Evolutionary conservation across 805 yeast species (phyloP).

Genomic region (Monosporozyma yasuniensis): DNA sequence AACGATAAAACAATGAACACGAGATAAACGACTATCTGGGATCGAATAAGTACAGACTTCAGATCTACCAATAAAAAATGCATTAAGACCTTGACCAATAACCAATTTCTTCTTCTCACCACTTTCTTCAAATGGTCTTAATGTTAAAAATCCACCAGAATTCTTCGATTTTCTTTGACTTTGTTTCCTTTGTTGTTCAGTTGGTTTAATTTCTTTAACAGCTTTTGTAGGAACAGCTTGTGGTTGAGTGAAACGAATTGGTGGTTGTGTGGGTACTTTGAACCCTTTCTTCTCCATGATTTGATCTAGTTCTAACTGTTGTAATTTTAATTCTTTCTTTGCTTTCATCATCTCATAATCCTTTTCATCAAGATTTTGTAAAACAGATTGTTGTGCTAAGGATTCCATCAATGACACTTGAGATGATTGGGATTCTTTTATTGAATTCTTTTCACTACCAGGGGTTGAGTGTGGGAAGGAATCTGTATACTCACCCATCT

Average conservation of each 20-base stretch:
- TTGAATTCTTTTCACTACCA: not conserved
- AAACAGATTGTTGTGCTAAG: slow-evolving; percentile 52
- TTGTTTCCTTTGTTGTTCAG: not conserved
- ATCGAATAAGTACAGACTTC: slow-evolving; percentile 52
- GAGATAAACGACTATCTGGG: slow-evolving; percentile 70
- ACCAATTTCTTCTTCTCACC: slow-evolving; percentile 39
- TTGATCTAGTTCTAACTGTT: slow-evolving; percentile 11
- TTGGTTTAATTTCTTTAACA: slow-evolving; percentile 3
- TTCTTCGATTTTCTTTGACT: slow-evolving; percentile 9
- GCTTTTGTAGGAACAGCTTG: not conserved
- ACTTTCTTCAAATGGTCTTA: slow-evolving; percentile 44
- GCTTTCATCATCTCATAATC: slow-evolving; percentile 24
- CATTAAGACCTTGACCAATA: slow-evolving; percentile 59
- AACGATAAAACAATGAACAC: slow-evolving; percentile 65
- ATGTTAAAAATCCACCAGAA: slow-evolving; percentile 51
- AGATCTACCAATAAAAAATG: slow-evolving; percentile 67
- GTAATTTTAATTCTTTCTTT: slow-evolving; percentile 2
- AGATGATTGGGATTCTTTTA: slow-evolving; percentile 1
- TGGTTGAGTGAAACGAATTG: slow-evolving; percentile 25
- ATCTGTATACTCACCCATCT: slow-evolving; percentile 7
- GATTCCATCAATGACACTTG: slow-evolving; percentile 57
- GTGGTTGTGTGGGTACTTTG: slow-evolving; percentile 23
- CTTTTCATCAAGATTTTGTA: slow-evolving; percentile 31
- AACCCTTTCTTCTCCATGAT: slow-evolving; percentile 15
- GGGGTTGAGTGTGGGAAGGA: not conserved